Evolutionary conservation across 108 stramenopile genomes (phyloP).

Genomic region (Fistulifera pelliculosa): DNA sequence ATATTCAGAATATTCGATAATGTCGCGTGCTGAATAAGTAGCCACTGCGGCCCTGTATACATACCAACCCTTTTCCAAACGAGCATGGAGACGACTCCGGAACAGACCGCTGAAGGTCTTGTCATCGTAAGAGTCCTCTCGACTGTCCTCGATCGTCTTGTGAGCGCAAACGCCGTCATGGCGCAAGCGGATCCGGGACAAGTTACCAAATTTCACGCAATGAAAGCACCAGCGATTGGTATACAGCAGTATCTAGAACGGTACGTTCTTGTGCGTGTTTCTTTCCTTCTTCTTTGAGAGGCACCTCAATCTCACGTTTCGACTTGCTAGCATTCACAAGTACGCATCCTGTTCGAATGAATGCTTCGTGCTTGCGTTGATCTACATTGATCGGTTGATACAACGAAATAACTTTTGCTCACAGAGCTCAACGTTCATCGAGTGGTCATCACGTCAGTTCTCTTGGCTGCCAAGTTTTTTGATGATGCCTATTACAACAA

Average conservation of each 20-base stretch:
- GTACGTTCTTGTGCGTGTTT: constrained; percentile 26
- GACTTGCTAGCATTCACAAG: constrained; percentile 75
- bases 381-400: constrained; percentile 97
- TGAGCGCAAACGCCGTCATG: constrained; percentile 48
- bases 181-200: constrained; percentile 55
- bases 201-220: constrained; percentile 93
- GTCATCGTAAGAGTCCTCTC: constrained; percentile 71
- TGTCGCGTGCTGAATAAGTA: no score
- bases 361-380: constrained; percentile 94
- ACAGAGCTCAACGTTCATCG: constrained; percentile 96
- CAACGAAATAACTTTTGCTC: constrained; percentile 88
- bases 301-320: background rate
- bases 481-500: constrained; percentile 99
- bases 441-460: constrained; percentile 89
- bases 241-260: constrained; percentile 89
- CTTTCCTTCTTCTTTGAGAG: background rate
- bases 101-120: constrained; percentile 60
- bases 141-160: constrained; percentile 75
- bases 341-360: constrained; percentile 94
- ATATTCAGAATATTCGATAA: no score
- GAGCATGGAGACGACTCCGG: constrained; percentile 60
- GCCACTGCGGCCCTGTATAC: no score
- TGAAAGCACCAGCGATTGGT: constrained; percentile 86
- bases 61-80: background rate
- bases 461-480: constrained; percentile 97